A percentile compares a stretch with the other conserved stretches of the same genome.
Evolutionary conservation across 2,329 filamentous ascomycete species (phyloP).

Genomic region (Talaromyces sp.): DNA sequence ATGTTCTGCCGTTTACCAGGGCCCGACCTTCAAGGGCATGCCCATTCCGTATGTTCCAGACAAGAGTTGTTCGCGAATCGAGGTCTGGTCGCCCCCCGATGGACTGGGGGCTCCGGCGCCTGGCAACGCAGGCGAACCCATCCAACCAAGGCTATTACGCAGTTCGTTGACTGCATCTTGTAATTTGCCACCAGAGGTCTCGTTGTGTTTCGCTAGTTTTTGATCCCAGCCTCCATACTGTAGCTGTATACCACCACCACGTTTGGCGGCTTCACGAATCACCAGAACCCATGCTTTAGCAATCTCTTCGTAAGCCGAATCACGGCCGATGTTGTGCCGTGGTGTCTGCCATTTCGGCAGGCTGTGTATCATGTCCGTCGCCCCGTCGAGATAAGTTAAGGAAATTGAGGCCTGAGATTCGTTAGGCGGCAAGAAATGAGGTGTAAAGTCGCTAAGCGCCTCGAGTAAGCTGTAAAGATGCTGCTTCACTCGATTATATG

Average conservation of each 20-base stretch:
- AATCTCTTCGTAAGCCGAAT: constrained; percentile 94
- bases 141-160: constrained; percentile 72
- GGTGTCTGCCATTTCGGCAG: constrained; percentile 88
- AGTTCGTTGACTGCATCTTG: constrained; percentile 75
- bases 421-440: constrained; percentile 88
- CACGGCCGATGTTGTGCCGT: constrained; percentile 86
- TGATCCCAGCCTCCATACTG: constrained; percentile 93
- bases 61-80: constrained; percentile 55
- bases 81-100: constrained; percentile 41
- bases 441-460: constrained; percentile 88
- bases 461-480: constrained; percentile 77
- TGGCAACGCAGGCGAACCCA: constrained; percentile 49
- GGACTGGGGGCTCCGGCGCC: constrained; percentile 28
- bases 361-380: constrained; percentile 82
- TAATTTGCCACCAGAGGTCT: constrained; percentile 77
- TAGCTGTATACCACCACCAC: constrained; percentile 82
- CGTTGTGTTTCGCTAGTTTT: constrained; percentile 79
- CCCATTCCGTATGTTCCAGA: constrained; percentile 55
- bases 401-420: constrained; percentile 81
- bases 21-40: constrained; percentile 53
- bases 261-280: constrained; percentile 84
- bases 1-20: constrained; percentile 43
- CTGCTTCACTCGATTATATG: constrained; percentile 87
- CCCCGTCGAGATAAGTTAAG: constrained; percentile 81
- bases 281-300: constrained; percentile 89